Percentiles rank a stretch among this genome's conserved stretches.
Evolutionary conservation across 257 asterid genomes (phyloP).

Genomic region (Capsicum baccatum): DNA sequence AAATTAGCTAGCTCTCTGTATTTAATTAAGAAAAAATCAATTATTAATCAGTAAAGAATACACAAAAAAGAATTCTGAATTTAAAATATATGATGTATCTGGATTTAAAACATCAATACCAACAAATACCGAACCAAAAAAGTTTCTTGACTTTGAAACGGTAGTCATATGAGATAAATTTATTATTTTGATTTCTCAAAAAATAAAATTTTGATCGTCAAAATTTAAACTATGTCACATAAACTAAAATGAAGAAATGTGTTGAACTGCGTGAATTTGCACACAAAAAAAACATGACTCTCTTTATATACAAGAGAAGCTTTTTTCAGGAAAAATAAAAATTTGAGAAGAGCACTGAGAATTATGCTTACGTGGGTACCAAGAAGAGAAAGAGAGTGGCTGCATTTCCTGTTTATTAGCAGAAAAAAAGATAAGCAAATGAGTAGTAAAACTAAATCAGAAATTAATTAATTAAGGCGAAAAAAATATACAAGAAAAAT

Average conservation of each 20-base stretch:
- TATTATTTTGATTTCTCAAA: neutral
- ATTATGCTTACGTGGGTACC: conserved; percentile 65
- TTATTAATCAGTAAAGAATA: neutral
- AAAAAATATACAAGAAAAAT: neutral
- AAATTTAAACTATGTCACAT: too few species aligned
- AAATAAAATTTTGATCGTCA: too few species aligned
- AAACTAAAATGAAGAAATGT: too few species aligned
- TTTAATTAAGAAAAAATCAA: neutral
- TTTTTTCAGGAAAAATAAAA: neutral
- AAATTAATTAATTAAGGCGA: neutral
- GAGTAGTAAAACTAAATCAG: conserved; percentile 3
- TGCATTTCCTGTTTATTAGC: conserved; percentile 62
- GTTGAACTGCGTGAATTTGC: too few species aligned
- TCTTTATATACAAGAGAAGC: neutral
- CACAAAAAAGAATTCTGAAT: neutral
- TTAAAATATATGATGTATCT: neutral
- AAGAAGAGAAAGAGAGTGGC: conserved; percentile 79
- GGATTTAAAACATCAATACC: neutral
- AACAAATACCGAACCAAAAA: neutral
- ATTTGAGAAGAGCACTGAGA: neutral
- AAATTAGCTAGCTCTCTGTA: neutral
- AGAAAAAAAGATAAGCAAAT: neutral
- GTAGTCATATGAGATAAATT: neutral
- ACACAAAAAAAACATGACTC: neutral
- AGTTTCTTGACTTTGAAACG: neutral